phyloP scores from a whole-genome alignment of 2,329 filamentous ascomycete species.

The Helotiales sp. region DNA sequence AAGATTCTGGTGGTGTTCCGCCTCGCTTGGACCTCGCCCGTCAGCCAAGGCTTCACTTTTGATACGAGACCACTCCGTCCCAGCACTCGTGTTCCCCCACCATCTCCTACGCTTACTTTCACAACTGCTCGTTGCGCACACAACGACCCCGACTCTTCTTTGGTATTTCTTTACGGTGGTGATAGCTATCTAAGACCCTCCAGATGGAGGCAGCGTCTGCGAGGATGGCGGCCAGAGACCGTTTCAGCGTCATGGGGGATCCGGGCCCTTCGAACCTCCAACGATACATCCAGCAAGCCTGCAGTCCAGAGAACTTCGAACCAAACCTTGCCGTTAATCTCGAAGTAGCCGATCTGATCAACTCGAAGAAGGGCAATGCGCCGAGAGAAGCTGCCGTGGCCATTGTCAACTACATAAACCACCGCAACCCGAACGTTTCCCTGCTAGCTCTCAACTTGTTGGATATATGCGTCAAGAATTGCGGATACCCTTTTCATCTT shows the following conservation, averaged over 20 bases:
- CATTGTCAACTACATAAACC: conserved; percentile 94
- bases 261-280: conserved; percentile 85
- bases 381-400: conserved; percentile 93
- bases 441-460: conserved; percentile 88
- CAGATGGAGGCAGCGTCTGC: conserved; percentile 92
- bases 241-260: conserved; percentile 82
- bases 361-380: conserved; percentile 94
- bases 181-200: conserved; percentile 33
- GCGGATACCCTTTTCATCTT: conserved; percentile 97
- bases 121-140: conserved; percentile 26
- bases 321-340: conserved; percentile 95
- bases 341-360: conserved; percentile 95
- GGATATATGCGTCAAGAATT: conserved; percentile 99
- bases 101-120: conserved; percentile 25
- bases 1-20: neutral
- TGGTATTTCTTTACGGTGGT: conserved; percentile 23
- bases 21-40: conserved; percentile 4
- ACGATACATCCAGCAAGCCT: conserved; percentile 94
- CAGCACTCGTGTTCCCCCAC: conserved; percentile 26
- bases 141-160: conserved; percentile 13
- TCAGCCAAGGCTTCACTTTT: conserved; percentile 22
- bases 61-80: neutral
- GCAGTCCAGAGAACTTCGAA: conserved; percentile 96
- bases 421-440: conserved; percentile 94
- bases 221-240: conserved; percentile 92